These are phyloP conservation scores for Trichosanthes cucumerina DNA, from an alignment of 306 rosid species.

Conservation along the genomic window DNA sequence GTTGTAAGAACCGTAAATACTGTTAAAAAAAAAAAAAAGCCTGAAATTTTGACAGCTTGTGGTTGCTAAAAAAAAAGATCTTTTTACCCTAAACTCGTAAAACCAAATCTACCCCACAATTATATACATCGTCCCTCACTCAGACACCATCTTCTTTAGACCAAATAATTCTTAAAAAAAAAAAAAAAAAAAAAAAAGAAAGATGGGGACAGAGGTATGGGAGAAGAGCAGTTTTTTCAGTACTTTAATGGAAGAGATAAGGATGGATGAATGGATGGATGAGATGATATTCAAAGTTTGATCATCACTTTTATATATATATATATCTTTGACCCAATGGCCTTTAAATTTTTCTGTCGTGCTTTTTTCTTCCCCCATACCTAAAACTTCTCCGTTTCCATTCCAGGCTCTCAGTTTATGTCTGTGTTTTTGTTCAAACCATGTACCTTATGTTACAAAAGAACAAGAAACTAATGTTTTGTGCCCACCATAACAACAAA, in stretches of 20 bases:
- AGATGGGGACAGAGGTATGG: slow-evolving; percentile 12
- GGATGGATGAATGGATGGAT: background rate
- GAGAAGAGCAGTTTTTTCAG: background rate
- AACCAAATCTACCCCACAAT: background rate
- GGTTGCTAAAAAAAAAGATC: background rate
- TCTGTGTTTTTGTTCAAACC: background rate
- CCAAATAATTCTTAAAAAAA: background rate
- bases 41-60: background rate
- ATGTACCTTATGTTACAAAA: slow-evolving; percentile 6
- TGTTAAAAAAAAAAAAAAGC: background rate
- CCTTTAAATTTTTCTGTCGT: background rate
- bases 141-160: background rate
- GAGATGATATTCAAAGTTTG: background rate
- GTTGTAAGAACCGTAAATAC: background rate
- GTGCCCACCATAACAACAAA: slow-evolving; percentile 5
- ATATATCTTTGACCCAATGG: slow-evolving; percentile 1
- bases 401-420: background rate
- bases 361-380: slow-evolving; percentile 5
- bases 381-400: background rate
- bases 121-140: too few species aligned
- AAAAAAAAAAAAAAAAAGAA: background rate
- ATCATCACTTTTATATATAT: background rate
- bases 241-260: slow-evolving; percentile 13
- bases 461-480: background rate
- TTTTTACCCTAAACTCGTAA: background rate